Conservation (phyloP, 352 stramenopile species). For the Globisporangium spiculum region DNA sequence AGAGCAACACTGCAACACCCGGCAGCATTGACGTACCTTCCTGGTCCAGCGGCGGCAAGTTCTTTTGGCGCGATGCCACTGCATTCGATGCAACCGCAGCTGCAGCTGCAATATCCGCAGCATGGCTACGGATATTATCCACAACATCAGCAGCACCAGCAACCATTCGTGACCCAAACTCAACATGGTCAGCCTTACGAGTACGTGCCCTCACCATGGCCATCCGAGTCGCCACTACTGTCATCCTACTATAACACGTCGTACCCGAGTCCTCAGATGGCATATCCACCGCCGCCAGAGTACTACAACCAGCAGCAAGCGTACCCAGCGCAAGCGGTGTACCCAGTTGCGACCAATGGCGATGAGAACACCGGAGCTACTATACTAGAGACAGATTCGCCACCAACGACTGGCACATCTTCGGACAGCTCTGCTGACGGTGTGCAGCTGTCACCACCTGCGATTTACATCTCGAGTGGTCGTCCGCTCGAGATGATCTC, state of each 20-base stretch:
- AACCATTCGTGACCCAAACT: slow-evolving; percentile 9
- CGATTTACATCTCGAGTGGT: slow-evolving; percentile 48
- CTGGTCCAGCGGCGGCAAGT: not conserved
- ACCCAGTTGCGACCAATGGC: not conserved
- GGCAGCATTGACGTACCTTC: not conserved
- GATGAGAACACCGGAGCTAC: not conserved
- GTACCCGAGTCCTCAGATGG: not conserved
- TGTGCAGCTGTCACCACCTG: slow-evolving; percentile 11
- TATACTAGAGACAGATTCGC: slow-evolving; percentile 7
- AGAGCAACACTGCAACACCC: not conserved
- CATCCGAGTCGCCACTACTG: not conserved
- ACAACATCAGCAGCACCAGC: slow-evolving; percentile 26
- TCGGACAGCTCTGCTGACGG: slow-evolving; percentile 12
- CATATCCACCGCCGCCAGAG: not conserved
- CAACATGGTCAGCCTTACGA: slow-evolving; percentile 3
- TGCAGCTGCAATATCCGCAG: slow-evolving; percentile 11
- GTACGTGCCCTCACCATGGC: not conserved
- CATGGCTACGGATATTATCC: slow-evolving; percentile 25
- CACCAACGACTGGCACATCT: not conserved
- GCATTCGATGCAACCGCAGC: slow-evolving; percentile 1
- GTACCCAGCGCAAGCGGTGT: slow-evolving; percentile 3
- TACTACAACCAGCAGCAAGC: slow-evolving; percentile 9
- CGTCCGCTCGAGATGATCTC: slow-evolving; percentile 46
- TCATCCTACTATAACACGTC: slow-evolving; percentile 5
- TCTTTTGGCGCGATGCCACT: not conserved